These are phyloP conservation scores for Aspergillus diversus DNA, from an alignment of 495 filamentous ascomycete species.

Conservation along the genomic window DNA sequence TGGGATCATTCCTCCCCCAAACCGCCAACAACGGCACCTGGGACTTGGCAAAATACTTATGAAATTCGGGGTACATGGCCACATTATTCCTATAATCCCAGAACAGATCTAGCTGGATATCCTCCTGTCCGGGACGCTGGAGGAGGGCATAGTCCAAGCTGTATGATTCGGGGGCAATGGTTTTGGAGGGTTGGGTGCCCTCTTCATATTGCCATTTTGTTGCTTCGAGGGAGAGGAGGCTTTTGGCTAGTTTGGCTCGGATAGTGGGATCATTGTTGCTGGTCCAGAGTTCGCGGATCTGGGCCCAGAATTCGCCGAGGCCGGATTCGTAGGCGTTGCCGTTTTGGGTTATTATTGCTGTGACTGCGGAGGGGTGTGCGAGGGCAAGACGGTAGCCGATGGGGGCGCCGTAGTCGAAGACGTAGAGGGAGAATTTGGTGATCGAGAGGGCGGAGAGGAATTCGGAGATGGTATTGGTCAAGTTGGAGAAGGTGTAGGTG, in stretches of 20 bases:
- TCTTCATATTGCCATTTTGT: slow-evolving; percentile 60
- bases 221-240: slow-evolving; percentile 47
- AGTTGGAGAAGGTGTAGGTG: slow-evolving; percentile 53
- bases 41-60: slow-evolving; percentile 58
- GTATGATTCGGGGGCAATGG: slow-evolving; percentile 55
- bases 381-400: slow-evolving; percentile 58
- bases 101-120: slow-evolving; percentile 62
- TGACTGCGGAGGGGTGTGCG: slow-evolving; percentile 46
- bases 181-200: slow-evolving; percentile 41
- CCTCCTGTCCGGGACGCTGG: slow-evolving; percentile 52
- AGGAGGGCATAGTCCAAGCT: slow-evolving; percentile 54
- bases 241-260: slow-evolving; percentile 39
- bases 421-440: slow-evolving; percentile 57
- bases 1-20: slow-evolving; percentile 65
- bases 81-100: slow-evolving; percentile 61
- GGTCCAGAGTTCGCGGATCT: slow-evolving; percentile 52
- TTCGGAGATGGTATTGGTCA: slow-evolving; percentile 49
- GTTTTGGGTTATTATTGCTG: slow-evolving; percentile 62
- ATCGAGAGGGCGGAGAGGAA: slow-evolving; percentile 53
- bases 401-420: slow-evolving; percentile 71
- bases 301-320: slow-evolving; percentile 60
- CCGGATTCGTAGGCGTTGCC: slow-evolving; percentile 68
- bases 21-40: slow-evolving; percentile 60
- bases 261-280: slow-evolving; percentile 37
- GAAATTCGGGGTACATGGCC: slow-evolving; percentile 58